Evolutionary conservation across 805 yeast genomes (phyloP), one percentile per base, ranked within the genome.

Genomic region (Teunomyces aglyptinius): DNA sequence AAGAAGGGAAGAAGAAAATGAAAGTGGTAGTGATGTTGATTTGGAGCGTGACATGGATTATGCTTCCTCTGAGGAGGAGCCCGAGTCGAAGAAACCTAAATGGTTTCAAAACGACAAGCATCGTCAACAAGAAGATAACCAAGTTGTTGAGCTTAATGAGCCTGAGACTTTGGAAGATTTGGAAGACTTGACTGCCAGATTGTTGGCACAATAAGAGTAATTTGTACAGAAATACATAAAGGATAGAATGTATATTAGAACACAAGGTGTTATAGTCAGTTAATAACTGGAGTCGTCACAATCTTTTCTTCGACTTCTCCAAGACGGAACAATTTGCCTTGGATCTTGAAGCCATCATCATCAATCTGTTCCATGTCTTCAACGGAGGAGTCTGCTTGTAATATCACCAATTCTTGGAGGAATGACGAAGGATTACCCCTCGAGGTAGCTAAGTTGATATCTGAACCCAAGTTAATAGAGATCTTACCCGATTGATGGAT

Each of bases 111-210:
- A 63, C 45, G 66, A 65, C 38, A 54, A 47, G 49, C 51, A 47
- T 39, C 55, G 57, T 3, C 56, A 55, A 8, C 58, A 54, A 29
- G 56, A 62, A 16, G 65, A 61, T 35, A 62, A 62, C 7, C 58
- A 63, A 7, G 69, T 86, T 40, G 71, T 87, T 49, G 96, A 91
- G 68, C 74, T 88, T 39, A 95, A 88, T 56, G 88, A 83, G 57
- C 97, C 97, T 12, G 86, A 89, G 58, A 86, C 96, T 13, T 73
- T 94, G 63, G 97, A 89, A 65, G 99, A 94, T 61, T 77, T 94
- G 66, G 99, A 94, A 73, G 90, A 95, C 42, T 78, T 89, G 70
- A 84, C 96, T 2, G 77, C 74, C 38, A 70, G 71, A 54, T 73
- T 80, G 59, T 61, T 78, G 32, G 58, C 50, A 18, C 46, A 44